These are phyloP conservation scores for Malania oleifera DNA, from an alignment of 164 flowering plant genomes.

Conservation along the genomic window DNA sequence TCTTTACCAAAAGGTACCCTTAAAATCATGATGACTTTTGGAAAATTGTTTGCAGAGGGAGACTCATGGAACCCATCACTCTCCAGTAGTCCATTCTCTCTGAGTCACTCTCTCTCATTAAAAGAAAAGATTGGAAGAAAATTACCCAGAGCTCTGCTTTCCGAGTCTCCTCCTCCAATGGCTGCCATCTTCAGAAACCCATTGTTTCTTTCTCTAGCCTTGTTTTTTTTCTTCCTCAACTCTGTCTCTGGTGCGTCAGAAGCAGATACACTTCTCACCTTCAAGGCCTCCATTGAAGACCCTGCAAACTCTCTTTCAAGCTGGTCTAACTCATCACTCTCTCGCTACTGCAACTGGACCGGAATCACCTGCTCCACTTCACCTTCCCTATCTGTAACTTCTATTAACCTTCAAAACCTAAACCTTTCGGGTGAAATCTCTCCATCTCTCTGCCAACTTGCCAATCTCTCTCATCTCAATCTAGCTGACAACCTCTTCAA, in stretches of 20 bases:
- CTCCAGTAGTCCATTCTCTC: not conserved
- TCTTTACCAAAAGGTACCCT: too few relatives aligned
- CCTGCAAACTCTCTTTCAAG: slow-evolving; percentile 51
- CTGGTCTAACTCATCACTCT: slow-evolving; percentile 55
- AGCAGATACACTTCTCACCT: slow-evolving; percentile 47
- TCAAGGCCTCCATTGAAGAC: slow-evolving; percentile 69
- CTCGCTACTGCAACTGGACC: slow-evolving; percentile 72
- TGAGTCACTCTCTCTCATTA: slow-evolving; percentile 8
- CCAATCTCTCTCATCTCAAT: slow-evolving; percentile 45
- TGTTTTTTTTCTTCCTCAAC: slow-evolving; percentile 26
- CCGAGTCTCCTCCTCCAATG: slow-evolving; percentile 17
- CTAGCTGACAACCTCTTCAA: slow-evolving; percentile 74
- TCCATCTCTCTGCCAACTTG: slow-evolving; percentile 57
- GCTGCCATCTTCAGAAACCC: slow-evolving; percentile 12
- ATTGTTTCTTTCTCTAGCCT: slow-evolving; percentile 16
- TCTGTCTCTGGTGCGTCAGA: slow-evolving; percentile 36
- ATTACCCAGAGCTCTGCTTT: too few relatives aligned
- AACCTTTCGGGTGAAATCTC: slow-evolving; percentile 83
- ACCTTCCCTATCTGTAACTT: slow-evolving; percentile 31
- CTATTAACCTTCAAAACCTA: slow-evolving; percentile 55
- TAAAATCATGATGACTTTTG: too few relatives aligned
- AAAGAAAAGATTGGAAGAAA: too few relatives aligned
- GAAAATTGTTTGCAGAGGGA: too few relatives aligned
- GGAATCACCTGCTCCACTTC: slow-evolving; percentile 54
- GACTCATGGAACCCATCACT: slow-evolving; percentile 10